A percentile compares a stretch with the other conserved stretches of the same genome.
phyloP scores from a whole-genome alignment of 768 basidiomycete species.

The Tricholoma bakamatsutake region DNA sequence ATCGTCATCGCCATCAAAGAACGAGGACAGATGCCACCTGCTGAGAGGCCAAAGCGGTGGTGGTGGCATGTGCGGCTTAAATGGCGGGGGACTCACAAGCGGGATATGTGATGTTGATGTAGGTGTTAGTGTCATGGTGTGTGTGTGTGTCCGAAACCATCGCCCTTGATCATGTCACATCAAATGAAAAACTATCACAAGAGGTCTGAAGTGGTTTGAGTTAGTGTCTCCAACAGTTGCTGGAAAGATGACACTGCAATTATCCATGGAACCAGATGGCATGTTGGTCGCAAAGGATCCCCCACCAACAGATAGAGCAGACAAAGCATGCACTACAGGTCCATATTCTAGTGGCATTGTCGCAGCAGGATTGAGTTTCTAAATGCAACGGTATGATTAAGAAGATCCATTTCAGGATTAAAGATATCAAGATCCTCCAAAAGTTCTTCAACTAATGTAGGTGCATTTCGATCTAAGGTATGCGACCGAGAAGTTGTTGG shows the following conservation, averaged over 20 bases:
- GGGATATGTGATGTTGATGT: too few relatives aligned
- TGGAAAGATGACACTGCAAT: conserved; percentile 88
- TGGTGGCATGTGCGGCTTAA: too few relatives aligned
- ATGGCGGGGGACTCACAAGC: too few relatives aligned
- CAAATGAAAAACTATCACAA: conserved; percentile 82
- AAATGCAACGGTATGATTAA: conserved; percentile 66
- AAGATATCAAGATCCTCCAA: conserved; percentile 61
- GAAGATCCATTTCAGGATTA: conserved; percentile 58
- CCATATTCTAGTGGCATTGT: conserved; percentile 82
- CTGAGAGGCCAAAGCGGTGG: too few relatives aligned
- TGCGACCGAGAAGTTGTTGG: conserved; percentile 56
- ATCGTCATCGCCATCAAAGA: too few relatives aligned
- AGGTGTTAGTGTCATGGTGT: too few relatives aligned
- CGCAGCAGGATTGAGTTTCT: conserved; percentile 66
- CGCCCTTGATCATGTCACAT: conserved; percentile 86
- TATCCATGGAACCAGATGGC: conserved; percentile 83
- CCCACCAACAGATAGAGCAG: conserved; percentile 80
- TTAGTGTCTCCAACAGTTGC: conserved; percentile 80
- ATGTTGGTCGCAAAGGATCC: conserved; percentile 80
- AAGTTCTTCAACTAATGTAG: conserved; percentile 55
- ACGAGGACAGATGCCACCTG: too few relatives aligned
- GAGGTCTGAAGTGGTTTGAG: conserved; percentile 84
- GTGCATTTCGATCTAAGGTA: conserved; percentile 46
- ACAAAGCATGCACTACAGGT: conserved; percentile 79
- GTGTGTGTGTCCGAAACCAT: too few relatives aligned